Evolutionary conservation across 768 basidiomycete genomes (phyloP).

Genomic region (Auricularia sp.): DNA sequence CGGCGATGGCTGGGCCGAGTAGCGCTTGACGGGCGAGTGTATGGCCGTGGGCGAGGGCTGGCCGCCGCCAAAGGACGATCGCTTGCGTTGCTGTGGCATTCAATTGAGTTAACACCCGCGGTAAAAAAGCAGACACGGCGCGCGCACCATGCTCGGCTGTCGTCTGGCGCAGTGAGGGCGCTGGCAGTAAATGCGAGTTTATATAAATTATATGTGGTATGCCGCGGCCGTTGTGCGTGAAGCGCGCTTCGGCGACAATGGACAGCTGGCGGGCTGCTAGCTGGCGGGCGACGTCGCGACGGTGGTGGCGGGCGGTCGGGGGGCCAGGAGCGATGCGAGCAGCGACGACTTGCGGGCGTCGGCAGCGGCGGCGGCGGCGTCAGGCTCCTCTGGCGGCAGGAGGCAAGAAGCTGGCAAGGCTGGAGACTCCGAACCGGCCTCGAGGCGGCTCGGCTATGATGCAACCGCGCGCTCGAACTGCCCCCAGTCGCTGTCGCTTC

Average conservation of each 20-base stretch:
- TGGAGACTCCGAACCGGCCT: not conserved
- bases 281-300: no score
- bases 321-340: no score
- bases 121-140: not conserved
- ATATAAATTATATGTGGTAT: no score
- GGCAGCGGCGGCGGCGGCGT: not conserved
- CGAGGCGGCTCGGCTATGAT: not conserved
- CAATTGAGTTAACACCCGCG: not conserved
- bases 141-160: not conserved
- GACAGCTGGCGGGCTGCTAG: no score
- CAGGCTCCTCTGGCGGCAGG: not conserved
- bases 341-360: no score
- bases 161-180: not conserved
- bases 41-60: conserved; percentile 1
- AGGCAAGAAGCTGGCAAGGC: not conserved
- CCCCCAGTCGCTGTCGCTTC: not conserved
- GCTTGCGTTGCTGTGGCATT: not conserved
- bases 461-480: not conserved
- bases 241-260: no score
- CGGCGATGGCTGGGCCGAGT: conserved; percentile 5
- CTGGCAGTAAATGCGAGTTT: no score
- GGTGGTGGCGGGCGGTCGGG: no score
- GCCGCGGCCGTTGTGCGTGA: no score
- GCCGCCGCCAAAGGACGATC: not conserved
- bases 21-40: conserved; percentile 6